Conservation (phyloP, 192 early-diverging fungal genomes). For the Kickxella alabastrina region DNA sequence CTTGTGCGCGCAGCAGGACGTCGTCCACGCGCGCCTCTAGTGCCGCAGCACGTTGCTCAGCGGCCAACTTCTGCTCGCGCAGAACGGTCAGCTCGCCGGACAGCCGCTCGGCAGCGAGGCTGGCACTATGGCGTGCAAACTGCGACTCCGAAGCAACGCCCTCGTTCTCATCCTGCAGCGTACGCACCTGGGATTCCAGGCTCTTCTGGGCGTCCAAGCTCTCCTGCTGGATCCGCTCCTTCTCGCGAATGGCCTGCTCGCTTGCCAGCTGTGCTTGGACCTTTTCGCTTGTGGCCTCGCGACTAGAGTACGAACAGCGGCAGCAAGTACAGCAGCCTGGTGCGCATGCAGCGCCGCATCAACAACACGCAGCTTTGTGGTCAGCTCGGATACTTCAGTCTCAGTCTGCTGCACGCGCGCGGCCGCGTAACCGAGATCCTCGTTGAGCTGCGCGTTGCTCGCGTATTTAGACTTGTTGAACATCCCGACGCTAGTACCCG, state of each 20-base stretch:
- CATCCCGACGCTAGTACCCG: constrained; percentile 17
- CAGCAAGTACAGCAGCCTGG: constrained; percentile 30
- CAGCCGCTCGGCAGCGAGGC: constrained; percentile 36
- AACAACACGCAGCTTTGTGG: constrained; percentile 20
- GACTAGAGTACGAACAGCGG: constrained; percentile 25
- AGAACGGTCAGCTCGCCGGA: constrained; percentile 41
- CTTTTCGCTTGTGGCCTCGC: constrained; percentile 16
- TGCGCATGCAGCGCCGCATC: constrained; percentile 36
- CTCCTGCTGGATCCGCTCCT: not conserved
- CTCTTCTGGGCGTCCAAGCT: not conserved
- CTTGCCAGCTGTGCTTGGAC: not conserved
- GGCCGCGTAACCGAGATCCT: constrained; percentile 16
- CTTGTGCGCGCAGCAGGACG: constrained; percentile 26
- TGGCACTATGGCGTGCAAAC: constrained; percentile 38
- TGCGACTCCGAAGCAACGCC: constrained; percentile 31
- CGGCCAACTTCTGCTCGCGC: constrained; percentile 31
- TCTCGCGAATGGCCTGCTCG: not conserved
- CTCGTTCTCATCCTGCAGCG: constrained; percentile 29
- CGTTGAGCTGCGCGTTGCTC: constrained; percentile 21
- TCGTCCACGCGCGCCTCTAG: constrained; percentile 37
- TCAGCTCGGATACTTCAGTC: constrained; percentile 20
- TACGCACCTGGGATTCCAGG: constrained; percentile 32
- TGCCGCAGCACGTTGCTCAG: constrained; percentile 12
- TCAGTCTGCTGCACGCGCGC: constrained; percentile 29
- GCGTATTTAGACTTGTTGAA: constrained; percentile 31